Percentiles rank a stretch among this genome's conserved stretches.
phyloP scores from a whole-genome alignment of 768 basidiomycete species.

The Collybia sp. region DNA sequence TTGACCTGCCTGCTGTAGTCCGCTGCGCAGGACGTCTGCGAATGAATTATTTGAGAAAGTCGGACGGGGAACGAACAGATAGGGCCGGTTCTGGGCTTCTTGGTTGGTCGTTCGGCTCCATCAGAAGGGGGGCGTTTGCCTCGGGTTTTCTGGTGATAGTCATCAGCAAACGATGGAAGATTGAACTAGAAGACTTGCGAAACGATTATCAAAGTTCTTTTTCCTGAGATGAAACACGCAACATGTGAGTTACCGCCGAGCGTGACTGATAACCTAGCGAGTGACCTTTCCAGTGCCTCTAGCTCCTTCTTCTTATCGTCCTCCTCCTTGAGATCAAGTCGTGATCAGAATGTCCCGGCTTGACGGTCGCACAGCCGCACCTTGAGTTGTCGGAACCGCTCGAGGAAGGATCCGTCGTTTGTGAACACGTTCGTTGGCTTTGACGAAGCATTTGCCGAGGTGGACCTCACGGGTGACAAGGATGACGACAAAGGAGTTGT shows the following conservation, averaged over 20 bases:
- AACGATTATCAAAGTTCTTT: conserved; percentile 50
- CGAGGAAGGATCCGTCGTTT: conserved; percentile 66
- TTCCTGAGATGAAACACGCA: conserved; percentile 35
- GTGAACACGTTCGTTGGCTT: conserved; percentile 54
- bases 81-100: too few species aligned
- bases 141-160: conserved; percentile 38
- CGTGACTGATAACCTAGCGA: not conserved
- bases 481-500: conserved; percentile 8
- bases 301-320: conserved; percentile 52
- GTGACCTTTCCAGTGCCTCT: conserved; percentile 46
- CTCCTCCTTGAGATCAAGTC: conserved; percentile 39
- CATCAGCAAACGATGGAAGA: not conserved
- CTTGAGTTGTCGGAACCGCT: conserved; percentile 54
- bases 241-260: conserved; percentile 1
- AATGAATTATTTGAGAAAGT: too few species aligned
- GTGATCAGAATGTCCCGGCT: conserved; percentile 4
- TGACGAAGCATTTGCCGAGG: conserved; percentile 31
- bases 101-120: conserved; percentile 2
- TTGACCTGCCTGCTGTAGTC: conserved; percentile 38
- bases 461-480: conserved; percentile 8
- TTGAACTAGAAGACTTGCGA: conserved; percentile 9
- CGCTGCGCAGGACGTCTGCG: conserved; percentile 14
- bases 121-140: conserved; percentile 51
- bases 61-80: too few species aligned
- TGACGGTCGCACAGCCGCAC: conserved; percentile 20